These are phyloP conservation scores for Dioscorea dumetorum DNA, from an alignment of 106 monocot genomes.

Conservation along the genomic window DNA sequence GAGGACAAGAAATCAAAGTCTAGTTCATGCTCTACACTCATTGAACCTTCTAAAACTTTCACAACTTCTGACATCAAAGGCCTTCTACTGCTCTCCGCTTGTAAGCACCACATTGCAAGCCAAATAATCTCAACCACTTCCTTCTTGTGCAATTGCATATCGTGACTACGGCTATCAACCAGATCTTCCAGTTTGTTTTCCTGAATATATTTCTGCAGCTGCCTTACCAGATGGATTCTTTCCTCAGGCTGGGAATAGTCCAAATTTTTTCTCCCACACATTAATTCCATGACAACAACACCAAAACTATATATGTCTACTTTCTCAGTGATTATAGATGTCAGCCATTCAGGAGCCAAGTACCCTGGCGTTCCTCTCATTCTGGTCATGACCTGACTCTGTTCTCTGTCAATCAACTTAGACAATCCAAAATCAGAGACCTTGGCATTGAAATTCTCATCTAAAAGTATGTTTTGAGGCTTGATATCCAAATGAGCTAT, in stretches of 20 bases:
- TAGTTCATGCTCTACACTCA: conserved; percentile 3
- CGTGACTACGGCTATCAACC: conserved; percentile 5
- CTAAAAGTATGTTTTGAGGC: conserved; percentile 36
- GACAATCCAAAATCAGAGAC: conserved; percentile 47
- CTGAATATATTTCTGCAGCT: neutral
- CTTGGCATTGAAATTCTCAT: conserved; percentile 38
- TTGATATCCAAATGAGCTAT: conserved; percentile 39
- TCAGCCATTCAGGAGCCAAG: conserved; percentile 36
- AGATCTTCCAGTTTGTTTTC: conserved; percentile 1
- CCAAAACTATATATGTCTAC: conserved; percentile 40
- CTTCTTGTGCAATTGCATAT: conserved; percentile 5
- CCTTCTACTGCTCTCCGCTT: conserved; percentile 5
- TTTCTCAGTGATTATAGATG: conserved; percentile 28
- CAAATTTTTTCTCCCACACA: conserved; percentile 27
- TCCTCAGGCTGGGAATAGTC: conserved; percentile 21
- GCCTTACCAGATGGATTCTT: conserved; percentile 5
- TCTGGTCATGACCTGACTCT: conserved; percentile 33
- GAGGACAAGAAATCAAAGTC: neutral
- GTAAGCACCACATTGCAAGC: conserved; percentile 34
- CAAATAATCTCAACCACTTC: conserved; percentile 12
- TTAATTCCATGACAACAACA: conserved; percentile 30
- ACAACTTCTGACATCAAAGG: conserved; percentile 17
- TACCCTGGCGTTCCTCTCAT: conserved; percentile 34
- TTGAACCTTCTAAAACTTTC: conserved; percentile 24
- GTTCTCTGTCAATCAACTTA: conserved; percentile 37